phyloP scores from a whole-genome alignment of 2,329 filamentous ascomycete genomes.

The Aureobasidium zeae region DNA sequence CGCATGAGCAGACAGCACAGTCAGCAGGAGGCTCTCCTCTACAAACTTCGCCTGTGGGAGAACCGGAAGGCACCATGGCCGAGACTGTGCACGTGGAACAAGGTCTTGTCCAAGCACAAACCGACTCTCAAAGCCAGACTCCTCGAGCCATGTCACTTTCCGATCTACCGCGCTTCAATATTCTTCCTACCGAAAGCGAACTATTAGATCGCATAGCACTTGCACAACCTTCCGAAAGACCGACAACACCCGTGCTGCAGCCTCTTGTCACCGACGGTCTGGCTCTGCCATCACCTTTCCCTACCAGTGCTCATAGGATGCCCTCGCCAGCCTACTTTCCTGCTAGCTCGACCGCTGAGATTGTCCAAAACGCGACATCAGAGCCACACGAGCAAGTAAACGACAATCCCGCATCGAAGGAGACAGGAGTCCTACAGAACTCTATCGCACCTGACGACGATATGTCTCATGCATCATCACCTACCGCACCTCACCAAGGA shows the following conservation, averaged over 20 bases:
- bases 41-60: no score
- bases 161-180: constrained; percentile 22
- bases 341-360: neutral
- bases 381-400: neutral
- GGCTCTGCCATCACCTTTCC: constrained; percentile 29
- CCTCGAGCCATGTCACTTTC: constrained; percentile 21
- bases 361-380: neutral
- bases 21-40: no score
- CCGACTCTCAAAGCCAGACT: neutral
- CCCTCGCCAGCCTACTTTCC: constrained; percentile 1
- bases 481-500: neutral
- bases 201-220: neutral
- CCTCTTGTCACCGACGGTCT: constrained; percentile 24
- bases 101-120: no score
- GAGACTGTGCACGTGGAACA: no score
- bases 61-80: no score
- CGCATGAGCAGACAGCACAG: no score
- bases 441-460: no score
- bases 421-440: no score
- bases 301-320: constrained; percentile 17
- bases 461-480: neutral
- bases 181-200: constrained; percentile 16
- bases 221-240: constrained; percentile 16
- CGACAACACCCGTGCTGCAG: constrained; percentile 25
- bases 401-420: neutral